These are phyloP conservation scores for Solanum chiquidenum DNA, from an alignment of 257 asterid species.

Conservation along the genomic window DNA sequence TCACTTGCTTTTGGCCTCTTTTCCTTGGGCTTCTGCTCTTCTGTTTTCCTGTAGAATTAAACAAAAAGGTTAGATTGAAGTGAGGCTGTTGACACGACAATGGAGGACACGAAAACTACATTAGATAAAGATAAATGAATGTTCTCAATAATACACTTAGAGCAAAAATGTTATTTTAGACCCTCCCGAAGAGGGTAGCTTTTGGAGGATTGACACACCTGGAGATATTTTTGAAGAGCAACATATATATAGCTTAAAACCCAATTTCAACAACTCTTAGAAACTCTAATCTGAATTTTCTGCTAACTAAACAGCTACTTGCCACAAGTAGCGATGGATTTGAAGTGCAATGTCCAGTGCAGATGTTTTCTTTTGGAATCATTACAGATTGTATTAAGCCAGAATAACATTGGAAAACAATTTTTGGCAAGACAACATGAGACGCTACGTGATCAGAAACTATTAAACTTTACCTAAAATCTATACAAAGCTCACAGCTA, in stretches of 20 bases:
- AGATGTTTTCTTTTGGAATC: not conserved
- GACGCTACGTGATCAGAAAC: not conserved
- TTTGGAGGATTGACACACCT: not conserved
- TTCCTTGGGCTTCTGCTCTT: slow-evolving; percentile 93
- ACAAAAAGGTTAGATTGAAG: not conserved
- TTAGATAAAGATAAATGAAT: not conserved
- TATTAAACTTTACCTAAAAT: not conserved
- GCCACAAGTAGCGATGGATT: not conserved
- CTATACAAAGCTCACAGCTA: not conserved
- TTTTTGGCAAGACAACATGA: not conserved
- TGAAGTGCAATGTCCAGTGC: too few relatives aligned
- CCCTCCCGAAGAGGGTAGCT: not conserved
- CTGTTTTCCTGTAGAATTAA: slow-evolving; percentile 56
- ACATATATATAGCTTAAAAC: not conserved
- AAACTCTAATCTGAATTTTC: not conserved
- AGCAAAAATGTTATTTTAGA: not conserved
- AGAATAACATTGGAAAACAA: not conserved
- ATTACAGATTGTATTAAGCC: not conserved
- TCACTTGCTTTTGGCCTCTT: slow-evolving; percentile 88
- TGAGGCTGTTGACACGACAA: not conserved
- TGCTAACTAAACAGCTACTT: not conserved
- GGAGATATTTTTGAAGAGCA: not conserved
- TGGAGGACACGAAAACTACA: not conserved
- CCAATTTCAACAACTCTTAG: not conserved
- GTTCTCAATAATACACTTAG: not conserved